A percentile compares a stretch with the other conserved stretches of the same genome.
These are phyloP conservation scores for Stromatinia cepivora DNA, from an alignment of 2,329 filamentous ascomycete genomes.

Conservation along the genomic window DNA sequence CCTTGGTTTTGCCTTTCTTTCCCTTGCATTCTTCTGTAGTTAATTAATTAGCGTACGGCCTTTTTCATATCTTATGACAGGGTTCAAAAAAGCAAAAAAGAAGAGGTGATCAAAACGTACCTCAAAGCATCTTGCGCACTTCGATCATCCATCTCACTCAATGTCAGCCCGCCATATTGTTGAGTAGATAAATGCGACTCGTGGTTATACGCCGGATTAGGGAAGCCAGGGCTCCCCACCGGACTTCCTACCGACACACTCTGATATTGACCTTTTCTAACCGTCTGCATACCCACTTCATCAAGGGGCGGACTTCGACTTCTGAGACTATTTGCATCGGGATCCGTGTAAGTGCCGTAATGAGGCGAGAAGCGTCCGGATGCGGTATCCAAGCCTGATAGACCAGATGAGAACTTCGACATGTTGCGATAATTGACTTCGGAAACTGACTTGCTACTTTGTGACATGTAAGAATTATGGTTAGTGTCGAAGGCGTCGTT, in stretches of 20 bases:
- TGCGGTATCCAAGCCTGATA: conserved; percentile 7
- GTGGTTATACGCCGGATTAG: conserved; percentile 10
- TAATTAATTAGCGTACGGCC: background rate
- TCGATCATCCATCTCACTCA: conserved; percentile 20
- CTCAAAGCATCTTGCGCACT: conserved; percentile 18
- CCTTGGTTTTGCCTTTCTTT: conserved; percentile 18
- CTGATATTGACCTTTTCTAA: conserved; percentile 22
- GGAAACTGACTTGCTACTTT: conserved; percentile 25
- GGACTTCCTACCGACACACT: conserved; percentile 18
- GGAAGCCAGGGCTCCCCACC: conserved; percentile 19
- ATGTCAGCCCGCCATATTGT: too few species aligned
- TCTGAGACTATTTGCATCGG: conserved; percentile 21
- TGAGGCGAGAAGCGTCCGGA: conserved; percentile 18
- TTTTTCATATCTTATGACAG: background rate
- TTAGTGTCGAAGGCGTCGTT: conserved; percentile 2
- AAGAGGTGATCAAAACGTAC: background rate
- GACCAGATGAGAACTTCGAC: conserved; percentile 24
- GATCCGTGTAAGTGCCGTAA: conserved; percentile 14
- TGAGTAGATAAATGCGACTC: background rate
- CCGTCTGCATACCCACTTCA: conserved; percentile 18
- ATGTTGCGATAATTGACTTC: conserved; percentile 35
- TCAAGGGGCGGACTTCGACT: conserved; percentile 21
- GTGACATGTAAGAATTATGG: conserved; percentile 33
- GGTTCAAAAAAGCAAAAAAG: too few species aligned
- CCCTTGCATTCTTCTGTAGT: conserved; percentile 2